Percentiles rank a stretch among this genome's conserved stretches.
These are phyloP conservation scores for Cladophialophora exuberans DNA, from an alignment of 2,329 filamentous ascomycete species.

Conservation along the genomic window DNA sequence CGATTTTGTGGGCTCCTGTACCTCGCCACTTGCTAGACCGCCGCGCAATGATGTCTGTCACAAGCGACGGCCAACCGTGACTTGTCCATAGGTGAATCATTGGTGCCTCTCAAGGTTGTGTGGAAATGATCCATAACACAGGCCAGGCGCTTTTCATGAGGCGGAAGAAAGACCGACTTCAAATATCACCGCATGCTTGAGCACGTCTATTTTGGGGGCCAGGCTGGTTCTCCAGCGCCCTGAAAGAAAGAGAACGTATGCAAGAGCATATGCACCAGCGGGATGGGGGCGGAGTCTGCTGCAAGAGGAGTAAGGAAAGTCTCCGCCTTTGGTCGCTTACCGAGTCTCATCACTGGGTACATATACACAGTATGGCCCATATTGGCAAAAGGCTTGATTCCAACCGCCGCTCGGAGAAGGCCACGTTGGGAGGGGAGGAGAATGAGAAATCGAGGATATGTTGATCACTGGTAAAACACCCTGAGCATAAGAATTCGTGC, in stretches of 20 bases:
- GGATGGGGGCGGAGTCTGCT: neutral
- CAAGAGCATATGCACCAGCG: slow-evolving; percentile 1
- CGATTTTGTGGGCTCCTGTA: neutral
- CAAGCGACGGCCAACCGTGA: neutral
- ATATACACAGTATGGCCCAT: no score
- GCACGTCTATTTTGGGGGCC: neutral
- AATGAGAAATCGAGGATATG: no score
- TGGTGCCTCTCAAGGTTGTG: neutral
- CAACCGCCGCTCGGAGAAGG: no score
- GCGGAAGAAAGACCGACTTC: neutral
- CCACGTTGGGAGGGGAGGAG: no score
- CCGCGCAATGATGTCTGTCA: neutral
- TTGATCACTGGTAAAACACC: no score
- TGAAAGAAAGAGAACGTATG: neutral
- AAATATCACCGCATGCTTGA: neutral
- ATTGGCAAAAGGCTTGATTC: no score
- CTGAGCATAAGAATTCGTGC: no score
- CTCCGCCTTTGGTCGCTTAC: no score
- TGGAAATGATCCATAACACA: neutral
- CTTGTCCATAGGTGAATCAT: neutral
- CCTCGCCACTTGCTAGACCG: neutral
- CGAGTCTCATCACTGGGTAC: no score
- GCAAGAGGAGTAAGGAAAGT: no score
- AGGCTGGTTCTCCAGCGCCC: neutral
- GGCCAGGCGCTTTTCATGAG: neutral